Conservation (phyloP, 768 basidiomycete species). For the Kwoniella heveanensis region DNA sequence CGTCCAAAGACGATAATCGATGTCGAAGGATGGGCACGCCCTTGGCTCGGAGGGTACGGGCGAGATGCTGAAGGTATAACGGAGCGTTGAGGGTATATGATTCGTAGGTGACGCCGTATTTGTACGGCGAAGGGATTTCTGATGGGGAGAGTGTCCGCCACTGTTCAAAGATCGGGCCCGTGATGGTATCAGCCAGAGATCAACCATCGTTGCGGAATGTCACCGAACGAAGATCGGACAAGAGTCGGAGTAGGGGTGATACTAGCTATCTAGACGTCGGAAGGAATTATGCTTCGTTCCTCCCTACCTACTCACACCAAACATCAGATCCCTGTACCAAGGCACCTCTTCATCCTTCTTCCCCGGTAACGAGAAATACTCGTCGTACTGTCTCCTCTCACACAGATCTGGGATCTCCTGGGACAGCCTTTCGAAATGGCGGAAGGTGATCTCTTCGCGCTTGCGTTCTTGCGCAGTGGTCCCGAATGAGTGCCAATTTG, state of each 20-base stretch:
- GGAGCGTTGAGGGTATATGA: slow-evolving; percentile 64
- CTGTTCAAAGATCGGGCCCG: no score
- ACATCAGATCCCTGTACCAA: slow-evolving; percentile 46
- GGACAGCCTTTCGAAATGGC: slow-evolving; percentile 34
- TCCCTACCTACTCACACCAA: slow-evolving; percentile 35
- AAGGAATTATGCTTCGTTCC: no score
- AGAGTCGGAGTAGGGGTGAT: no score
- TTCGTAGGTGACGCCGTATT: slow-evolving; percentile 59
- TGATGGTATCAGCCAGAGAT: no score
- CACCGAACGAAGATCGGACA: no score
- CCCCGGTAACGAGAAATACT: slow-evolving; percentile 40
- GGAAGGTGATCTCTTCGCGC: slow-evolving; percentile 42
- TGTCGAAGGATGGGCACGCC: slow-evolving; percentile 61
- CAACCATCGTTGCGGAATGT: no score
- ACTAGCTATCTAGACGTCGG: no score
- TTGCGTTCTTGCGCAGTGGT: slow-evolving; percentile 18
- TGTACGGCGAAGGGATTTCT: slow-evolving; percentile 20
- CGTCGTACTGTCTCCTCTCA: slow-evolving; percentile 32
- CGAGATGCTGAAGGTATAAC: slow-evolving; percentile 63
- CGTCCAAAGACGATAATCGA: slow-evolving; percentile 60
- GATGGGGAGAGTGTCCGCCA: slow-evolving; percentile 24
- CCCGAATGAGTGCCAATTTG: slow-evolving; percentile 55
- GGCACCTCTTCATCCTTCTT: slow-evolving; percentile 10
- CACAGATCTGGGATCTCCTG: slow-evolving; percentile 43
- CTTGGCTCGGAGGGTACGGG: slow-evolving; percentile 56